phyloP scores from a whole-genome alignment of 495 filamentous ascomycete species.

The Penicillium roqueforti region DNA sequence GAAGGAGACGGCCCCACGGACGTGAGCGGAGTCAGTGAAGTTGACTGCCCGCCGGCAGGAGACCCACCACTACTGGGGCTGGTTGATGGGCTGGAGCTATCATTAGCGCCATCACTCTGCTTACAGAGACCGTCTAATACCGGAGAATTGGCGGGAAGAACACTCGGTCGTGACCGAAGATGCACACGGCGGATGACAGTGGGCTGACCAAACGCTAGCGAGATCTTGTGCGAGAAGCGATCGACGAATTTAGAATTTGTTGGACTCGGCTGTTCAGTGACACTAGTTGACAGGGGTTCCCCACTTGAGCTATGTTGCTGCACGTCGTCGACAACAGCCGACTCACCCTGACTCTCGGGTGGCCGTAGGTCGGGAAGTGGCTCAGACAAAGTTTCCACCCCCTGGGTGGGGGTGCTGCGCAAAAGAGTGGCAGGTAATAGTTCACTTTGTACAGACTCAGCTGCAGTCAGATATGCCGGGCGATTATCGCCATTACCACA shows the following conservation, averaged over 20 bases:
- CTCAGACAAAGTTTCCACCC: neutral
- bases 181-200: constrained; percentile 53
- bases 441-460: constrained; percentile 6
- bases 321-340: neutral
- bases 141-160: constrained; percentile 28
- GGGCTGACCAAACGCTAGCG: constrained; percentile 45
- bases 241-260: constrained; percentile 32
- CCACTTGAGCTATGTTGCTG: neutral
- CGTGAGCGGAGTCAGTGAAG: constrained; percentile 32
- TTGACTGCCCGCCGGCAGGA: constrained; percentile 33
- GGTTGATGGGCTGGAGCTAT: constrained; percentile 41
- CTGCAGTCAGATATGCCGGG: neutral
- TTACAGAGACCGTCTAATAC: constrained; percentile 10
- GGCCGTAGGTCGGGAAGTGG: neutral
- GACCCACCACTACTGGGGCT: constrained; percentile 31
- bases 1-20: constrained; percentile 31
- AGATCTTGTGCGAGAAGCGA: constrained; percentile 49
- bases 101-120: constrained; percentile 29
- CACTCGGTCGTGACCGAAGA: constrained; percentile 40
- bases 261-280: constrained; percentile 7
- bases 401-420: neutral
- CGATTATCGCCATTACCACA: neutral
- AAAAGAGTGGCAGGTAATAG: constrained; percentile 5
- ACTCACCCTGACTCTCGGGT: neutral
- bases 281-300: neutral